Base-by-base conservation (phyloP, 148 eudicot species). In the Limonium bicolor region DNA sequence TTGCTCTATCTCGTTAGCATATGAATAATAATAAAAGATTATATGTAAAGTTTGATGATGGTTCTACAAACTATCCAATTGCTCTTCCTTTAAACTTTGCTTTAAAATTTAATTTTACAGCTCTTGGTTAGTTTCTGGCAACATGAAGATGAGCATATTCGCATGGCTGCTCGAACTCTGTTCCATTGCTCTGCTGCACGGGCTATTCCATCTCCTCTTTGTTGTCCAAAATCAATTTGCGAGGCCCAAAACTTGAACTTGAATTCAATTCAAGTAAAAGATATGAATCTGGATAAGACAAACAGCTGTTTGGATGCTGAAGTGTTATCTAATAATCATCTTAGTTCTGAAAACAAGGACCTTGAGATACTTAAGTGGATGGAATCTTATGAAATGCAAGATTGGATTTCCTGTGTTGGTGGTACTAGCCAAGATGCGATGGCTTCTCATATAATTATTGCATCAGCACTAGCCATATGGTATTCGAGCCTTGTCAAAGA, bases 111-210 rank as follows among this genome's bases (percentile, higher is more conserved):
- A 41, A 48, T 41, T 46, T 41, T 61, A 17, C 86, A 92, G 99
- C 74, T 92, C 56, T 48, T 92, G 54, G 94, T 73, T 41, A 92
- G 95, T 60, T 85, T 85, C 59, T 92, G 99, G 99, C 99, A 85
- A 74, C 74, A 81, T 62, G 78, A 81, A 73, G 75, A 77, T 59
- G 94, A 85, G 55, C 95, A 81, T 61, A 84, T 92, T 33, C 77
- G 86, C 29, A 73, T 92, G 95, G 94, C 99, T 51, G 94, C 99
- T 36, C 77, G 88, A 23, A 70, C 99, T 28, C 48, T 92, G 48
- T 92, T 92, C 58, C 99, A 92, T 46, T 92, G 99, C 68, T 77
- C 99, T 67, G 95, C 99, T 55, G 76, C 99, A 53, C 71, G 88
- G 43, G 80, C 95, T 36, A 74, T 92, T 60, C 99, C 99, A 39